Evolutionary conservation across 495 filamentous ascomycete genomes (phyloP), one percentile per base, ranked within the genome.

Genomic region (Cudoniella acicularis): DNA sequence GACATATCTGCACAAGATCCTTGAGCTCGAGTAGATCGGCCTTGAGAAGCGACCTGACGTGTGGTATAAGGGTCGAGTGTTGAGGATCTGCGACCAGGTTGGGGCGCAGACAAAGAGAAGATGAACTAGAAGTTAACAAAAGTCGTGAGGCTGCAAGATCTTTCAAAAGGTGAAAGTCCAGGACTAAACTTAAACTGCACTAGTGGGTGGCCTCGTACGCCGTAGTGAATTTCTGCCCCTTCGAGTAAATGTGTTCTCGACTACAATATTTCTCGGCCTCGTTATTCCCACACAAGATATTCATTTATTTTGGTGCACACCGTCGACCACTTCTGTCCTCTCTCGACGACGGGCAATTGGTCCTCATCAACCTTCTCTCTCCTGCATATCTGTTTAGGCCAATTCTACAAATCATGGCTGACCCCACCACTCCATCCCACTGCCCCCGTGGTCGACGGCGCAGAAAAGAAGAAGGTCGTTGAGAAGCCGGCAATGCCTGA

Each of bases 401-500:
- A 2, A 36, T 17, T 21, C 41, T 25, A 16, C 25, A 42, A 60
- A 61, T 49, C 53, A 68, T 68, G 62, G 65, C 65, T n/a, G 65
- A 64, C 24, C 50, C 63, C 47, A 62, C 61, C 58, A 65, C 60
- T 43, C 63, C 58, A 17, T 64, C 61, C 59, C 3, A 42, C 60
- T n/a, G 62, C 55, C 3, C 27, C 60, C 40, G 46, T 60, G 26
- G 49, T 56, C 41, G 57, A 60, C 21, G 55, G 25, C 46, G 57
- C 49, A n/a, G 50, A 54, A 43, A 64, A 69, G 53, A 75, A 73
- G 53, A 52, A 72, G 67, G 42, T 20, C 61, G 10, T 64, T 3
- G 55, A 80, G 70, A 85, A 80, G 73, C 86, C 87, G 10, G 79
- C 84, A 68, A 86, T 84, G 77, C 90, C 90, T 16, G 86, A 94